Percentiles rank a stretch among this genome's conserved stretches.
phyloP scores from a whole-genome alignment of 495 filamentous ascomycete species.

The Chaetomium cochliodes region DNA sequence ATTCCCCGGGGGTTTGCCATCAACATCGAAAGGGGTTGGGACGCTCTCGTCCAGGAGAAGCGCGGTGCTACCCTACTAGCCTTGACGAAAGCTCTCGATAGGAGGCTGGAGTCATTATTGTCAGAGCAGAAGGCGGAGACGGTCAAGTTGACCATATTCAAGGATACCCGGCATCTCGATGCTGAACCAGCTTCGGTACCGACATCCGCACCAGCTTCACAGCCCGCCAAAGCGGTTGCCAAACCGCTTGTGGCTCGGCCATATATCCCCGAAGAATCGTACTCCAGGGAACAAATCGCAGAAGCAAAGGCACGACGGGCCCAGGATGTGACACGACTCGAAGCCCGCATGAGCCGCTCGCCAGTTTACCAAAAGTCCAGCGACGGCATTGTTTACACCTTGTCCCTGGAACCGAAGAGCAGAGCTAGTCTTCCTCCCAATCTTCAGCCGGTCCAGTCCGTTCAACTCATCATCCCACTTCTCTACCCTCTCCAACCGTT shows the following conservation, averaged over 20 bases:
- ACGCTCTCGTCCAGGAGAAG: slow-evolving; percentile 59
- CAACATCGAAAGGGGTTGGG: slow-evolving; percentile 80
- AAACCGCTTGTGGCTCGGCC: slow-evolving; percentile 35
- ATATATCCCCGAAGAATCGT: slow-evolving; percentile 45
- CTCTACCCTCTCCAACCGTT: slow-evolving; percentile 72
- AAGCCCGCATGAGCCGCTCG: slow-evolving; percentile 71
- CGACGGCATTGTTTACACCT: slow-evolving; percentile 67
- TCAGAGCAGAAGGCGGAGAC: slow-evolving; percentile 71
- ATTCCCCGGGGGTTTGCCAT: slow-evolving; percentile 77
- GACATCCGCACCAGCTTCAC: slow-evolving; percentile 26
- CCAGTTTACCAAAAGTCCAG: slow-evolving; percentile 66
- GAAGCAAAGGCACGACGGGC: slow-evolving; percentile 64
- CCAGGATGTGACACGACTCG: slow-evolving; percentile 68
- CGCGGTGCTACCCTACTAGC: slow-evolving; percentile 61
- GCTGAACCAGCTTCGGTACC: slow-evolving; percentile 11
- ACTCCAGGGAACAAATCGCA: slow-evolving; percentile 56
- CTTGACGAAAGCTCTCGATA: slow-evolving; percentile 71
- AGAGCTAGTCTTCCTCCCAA: slow-evolving; percentile 58
- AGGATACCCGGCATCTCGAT: slow-evolving; percentile 46
- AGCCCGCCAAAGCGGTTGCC: slow-evolving; percentile 49
- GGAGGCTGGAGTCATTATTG: slow-evolving; percentile 68
- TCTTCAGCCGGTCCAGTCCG: slow-evolving; percentile 61
- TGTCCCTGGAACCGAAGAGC: slow-evolving; percentile 70
- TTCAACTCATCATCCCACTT: slow-evolving; percentile 68
- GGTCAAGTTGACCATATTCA: slow-evolving; percentile 73